Evolutionary conservation across 768 basidiomycete species (phyloP), one percentile per base, ranked within the genome.

Genomic region (Paxillus rubicundulus): DNA sequence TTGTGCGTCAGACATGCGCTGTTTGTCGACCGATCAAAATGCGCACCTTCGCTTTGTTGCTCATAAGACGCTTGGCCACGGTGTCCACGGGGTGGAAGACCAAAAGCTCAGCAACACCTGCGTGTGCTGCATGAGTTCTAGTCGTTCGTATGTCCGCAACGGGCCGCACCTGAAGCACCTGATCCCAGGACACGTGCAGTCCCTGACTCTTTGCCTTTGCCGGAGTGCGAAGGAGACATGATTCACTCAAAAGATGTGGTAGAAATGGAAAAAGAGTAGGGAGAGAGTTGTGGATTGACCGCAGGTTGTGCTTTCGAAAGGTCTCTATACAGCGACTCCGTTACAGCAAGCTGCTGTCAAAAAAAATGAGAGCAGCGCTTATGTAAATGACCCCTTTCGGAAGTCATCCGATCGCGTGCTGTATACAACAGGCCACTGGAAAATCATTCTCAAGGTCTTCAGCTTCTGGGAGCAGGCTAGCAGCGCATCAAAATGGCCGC

Each of bases 21-120:
- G 34, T 41, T 53, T 24, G 43, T 38, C 12, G 21, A 39, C 10
- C 24, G 39, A 4, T 9, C 27, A 9, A 9, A 36, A 3, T 18
- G 13, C 13, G 8, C 51, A 85, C 91, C 80, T 88, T 89, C 56
- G 79, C 77, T 77, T 94, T 94, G 82, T 98, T 97, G 70, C 92
- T 95, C 96, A 99, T 99, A 47, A 99, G 71, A 33, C 96, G 87
- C 72, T 99, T 99, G n/a, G 97, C 93, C 49, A 98, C 86, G 1
- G 97, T 99, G 73, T 99, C 94, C 20, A 93, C 90, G 17, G 94
- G 94, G 68, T 97, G 94, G 75, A 98, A 97, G 17, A 98, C 83
- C 60, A 97, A 73, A 49, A 99, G 79, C 77, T 99, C 96, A 59
- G 95, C 93, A 63, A 99, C 78, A 65, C 95, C 95, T 96, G 57